Evolutionary conservation across 257 asterid species (phyloP).

Genomic region (Rhazya stricta): DNA sequence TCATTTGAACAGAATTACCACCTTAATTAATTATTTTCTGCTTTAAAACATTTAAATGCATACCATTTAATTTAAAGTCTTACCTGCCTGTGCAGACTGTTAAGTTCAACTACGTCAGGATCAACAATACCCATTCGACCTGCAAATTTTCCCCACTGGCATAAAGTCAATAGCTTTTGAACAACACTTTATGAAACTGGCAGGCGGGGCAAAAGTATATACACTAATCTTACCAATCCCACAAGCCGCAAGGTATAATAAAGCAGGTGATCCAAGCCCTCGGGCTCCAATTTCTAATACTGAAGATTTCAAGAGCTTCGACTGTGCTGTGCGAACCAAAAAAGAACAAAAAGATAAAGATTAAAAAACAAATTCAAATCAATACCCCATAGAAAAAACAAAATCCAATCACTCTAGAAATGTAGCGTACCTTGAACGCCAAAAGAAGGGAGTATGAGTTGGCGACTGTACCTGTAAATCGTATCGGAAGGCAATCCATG

Average conservation of each 20-base stretch:
- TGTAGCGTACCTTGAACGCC: slow-evolving; percentile 43
- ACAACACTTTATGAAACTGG: neutral
- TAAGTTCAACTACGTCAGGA: slow-evolving; percentile 94
- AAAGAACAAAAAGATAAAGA: neutral
- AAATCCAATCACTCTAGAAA: neutral
- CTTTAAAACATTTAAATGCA: neutral
- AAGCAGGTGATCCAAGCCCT: slow-evolving; percentile 89
- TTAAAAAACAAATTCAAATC: neutral
- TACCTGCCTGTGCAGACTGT: slow-evolving; percentile 96
- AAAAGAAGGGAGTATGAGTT: slow-evolving; percentile 82
- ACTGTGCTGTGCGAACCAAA: slow-evolving; percentile 47
- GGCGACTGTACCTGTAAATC: slow-evolving; percentile 92
- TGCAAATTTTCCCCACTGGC: slow-evolving; percentile 22
- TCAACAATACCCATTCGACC: slow-evolving; percentile 95
- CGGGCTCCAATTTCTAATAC: slow-evolving; percentile 95
- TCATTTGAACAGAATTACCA: neutral
- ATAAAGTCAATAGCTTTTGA: neutral
- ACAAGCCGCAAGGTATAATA: slow-evolving; percentile 86
- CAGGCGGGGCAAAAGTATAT: neutral
- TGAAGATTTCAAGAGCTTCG: slow-evolving; percentile 67
- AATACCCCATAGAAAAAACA: neutral
- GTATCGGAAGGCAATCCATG: slow-evolving; percentile 55
- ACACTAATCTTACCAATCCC: slow-evolving; percentile 39
- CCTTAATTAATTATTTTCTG: neutral
- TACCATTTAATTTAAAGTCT: neutral